A percentile compares a stretch with the other conserved stretches of the same genome.
Conservation (phyloP, 257 asterid genomes). For the Nicotiana knightiana region DNA sequence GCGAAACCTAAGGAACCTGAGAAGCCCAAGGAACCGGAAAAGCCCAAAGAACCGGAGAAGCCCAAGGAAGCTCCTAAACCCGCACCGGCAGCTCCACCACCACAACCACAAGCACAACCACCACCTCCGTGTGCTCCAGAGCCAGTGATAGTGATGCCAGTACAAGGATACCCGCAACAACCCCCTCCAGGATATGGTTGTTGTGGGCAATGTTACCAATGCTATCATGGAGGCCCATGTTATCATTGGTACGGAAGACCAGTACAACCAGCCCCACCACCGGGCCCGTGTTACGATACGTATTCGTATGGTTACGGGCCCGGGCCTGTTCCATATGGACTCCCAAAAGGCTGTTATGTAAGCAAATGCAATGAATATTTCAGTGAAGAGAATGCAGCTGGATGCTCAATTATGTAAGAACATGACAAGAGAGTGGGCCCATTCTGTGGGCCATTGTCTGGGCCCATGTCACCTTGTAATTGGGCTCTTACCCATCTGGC, state of each 20-base stretch:
- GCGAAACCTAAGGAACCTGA: constrained; percentile 11
- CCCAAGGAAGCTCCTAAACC: constrained; percentile 9
- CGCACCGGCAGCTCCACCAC: not conserved
- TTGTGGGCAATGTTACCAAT: constrained; percentile 29
- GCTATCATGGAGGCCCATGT: constrained; percentile 23
- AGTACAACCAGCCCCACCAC: constrained; percentile 18
- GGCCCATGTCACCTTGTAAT: not conserved
- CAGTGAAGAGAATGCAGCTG: constrained; percentile 50
- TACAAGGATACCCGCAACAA: constrained; percentile 42
- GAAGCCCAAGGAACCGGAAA: not conserved
- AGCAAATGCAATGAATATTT: constrained; percentile 33
- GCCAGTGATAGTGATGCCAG: constrained; percentile 21
- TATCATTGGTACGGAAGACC: constrained; percentile 44
- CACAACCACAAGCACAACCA: not conserved
- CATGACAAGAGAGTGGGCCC: not conserved
- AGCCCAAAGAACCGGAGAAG: constrained; percentile 4
- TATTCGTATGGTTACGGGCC: constrained; percentile 18
- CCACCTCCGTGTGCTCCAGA: constrained; percentile 13
- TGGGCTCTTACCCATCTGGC: not conserved
- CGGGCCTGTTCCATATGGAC: constrained; percentile 12
- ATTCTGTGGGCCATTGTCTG: not conserved
- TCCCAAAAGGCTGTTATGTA: constrained; percentile 26
- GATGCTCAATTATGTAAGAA: constrained; percentile 49
- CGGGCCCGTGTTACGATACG: constrained; percentile 32
- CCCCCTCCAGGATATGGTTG: not conserved